Evolutionary conservation across 768 basidiomycete species (phyloP).

Genomic region (Phanerochaete carnosa): DNA sequence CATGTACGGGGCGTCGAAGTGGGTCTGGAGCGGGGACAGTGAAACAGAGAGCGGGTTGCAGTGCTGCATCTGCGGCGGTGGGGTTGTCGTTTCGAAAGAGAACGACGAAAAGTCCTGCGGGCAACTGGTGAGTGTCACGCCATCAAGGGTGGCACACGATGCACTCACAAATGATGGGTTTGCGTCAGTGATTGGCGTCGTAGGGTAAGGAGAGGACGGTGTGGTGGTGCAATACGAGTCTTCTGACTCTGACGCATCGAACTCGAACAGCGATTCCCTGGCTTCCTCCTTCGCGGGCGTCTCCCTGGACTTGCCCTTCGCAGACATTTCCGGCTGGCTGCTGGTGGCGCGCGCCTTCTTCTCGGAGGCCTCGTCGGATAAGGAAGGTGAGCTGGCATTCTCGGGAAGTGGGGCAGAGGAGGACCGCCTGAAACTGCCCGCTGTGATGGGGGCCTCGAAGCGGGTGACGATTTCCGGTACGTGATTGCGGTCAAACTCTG

Average conservation of each 20-base stretch:
- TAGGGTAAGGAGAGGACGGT: conserved; percentile 19
- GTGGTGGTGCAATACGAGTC: conserved; percentile 19
- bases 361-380: conserved; percentile 7
- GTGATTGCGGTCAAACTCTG: conserved; percentile 42
- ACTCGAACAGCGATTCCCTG: conserved; percentile 10
- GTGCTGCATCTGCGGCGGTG: conserved; percentile 14
- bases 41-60: conserved; percentile 15
- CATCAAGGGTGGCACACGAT: not conserved
- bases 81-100: conserved; percentile 20
- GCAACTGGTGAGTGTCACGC: not conserved
- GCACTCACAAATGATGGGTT: conserved; percentile 27
- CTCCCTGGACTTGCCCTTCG: conserved; percentile 3
- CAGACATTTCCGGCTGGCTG: conserved; percentile 22
- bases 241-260: conserved; percentile 16
- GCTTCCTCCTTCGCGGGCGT: not conserved
- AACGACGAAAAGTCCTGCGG: conserved; percentile 26
- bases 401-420: conserved; percentile 43
- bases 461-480: conserved; percentile 63
- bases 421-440: conserved; percentile 64
- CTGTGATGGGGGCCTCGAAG: conserved; percentile 72
- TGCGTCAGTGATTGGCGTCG: conserved; percentile 16
- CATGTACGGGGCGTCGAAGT: conserved; percentile 9
- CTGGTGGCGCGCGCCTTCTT: conserved; percentile 23
- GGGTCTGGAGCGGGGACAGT: conserved; percentile 1
- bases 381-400: conserved; percentile 17